Evolutionary conservation across 2,329 filamentous ascomycete genomes (phyloP).

Genomic region (Fusarium neocosmosporiellum): DNA sequence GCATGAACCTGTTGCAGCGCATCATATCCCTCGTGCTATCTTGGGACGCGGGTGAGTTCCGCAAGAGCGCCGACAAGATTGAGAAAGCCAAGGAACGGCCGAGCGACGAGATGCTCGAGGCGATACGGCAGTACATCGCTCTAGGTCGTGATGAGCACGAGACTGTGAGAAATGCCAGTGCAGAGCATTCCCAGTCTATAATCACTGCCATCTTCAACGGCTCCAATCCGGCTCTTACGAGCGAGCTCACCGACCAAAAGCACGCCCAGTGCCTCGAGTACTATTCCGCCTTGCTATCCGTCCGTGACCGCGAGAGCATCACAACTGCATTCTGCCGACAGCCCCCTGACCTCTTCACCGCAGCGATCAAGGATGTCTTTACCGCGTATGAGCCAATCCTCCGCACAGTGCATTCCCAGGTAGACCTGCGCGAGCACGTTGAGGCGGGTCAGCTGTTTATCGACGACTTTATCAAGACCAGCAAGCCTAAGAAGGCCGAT

Average conservation of each 20-base stretch:
- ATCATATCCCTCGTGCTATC: conserved; percentile 79
- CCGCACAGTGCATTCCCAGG: conserved; percentile 74
- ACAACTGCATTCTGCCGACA: conserved; percentile 73
- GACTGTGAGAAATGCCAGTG: conserved; percentile 66
- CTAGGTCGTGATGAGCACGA: conserved; percentile 67
- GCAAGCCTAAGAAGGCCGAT: conserved; percentile 56
- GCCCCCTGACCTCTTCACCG: conserved; percentile 78
- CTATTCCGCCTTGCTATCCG: conserved; percentile 75
- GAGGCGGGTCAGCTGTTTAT: conserved; percentile 75
- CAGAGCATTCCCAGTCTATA: conserved; percentile 66
- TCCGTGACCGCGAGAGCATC: conserved; percentile 79
- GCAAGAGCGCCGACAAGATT: conserved; percentile 71
- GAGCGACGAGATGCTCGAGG: conserved; percentile 69
- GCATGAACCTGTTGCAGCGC: conserved; percentile 82
- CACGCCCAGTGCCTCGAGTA: conserved; percentile 76
- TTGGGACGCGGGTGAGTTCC: conserved; percentile 79
- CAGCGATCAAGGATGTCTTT: conserved; percentile 72
- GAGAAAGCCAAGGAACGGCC: conserved; percentile 69
- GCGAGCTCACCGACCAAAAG: conserved; percentile 66
- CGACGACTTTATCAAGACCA: conserved; percentile 74
- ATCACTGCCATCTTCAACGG: conserved; percentile 72
- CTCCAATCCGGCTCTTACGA: conserved; percentile 57
- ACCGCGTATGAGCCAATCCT: conserved; percentile 81
- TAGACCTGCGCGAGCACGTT: conserved; percentile 77
- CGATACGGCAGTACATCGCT: conserved; percentile 69